Conservation (phyloP, 1,284 basidiomycete genomes). For the Apiotrichum montevideense region DNA sequence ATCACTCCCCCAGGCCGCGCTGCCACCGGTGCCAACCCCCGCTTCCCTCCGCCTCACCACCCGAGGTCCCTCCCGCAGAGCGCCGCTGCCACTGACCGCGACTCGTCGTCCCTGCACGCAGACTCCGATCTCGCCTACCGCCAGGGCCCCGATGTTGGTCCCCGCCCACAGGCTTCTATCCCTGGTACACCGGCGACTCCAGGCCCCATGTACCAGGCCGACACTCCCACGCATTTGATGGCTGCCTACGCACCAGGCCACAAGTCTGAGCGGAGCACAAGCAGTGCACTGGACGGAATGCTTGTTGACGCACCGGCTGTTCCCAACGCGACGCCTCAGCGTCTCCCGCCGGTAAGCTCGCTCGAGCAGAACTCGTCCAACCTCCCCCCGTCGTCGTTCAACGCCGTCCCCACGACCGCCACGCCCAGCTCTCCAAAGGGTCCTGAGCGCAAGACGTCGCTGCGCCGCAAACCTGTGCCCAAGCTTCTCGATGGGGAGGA, state of each 20-base stretch:
- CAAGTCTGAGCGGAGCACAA: neutral
- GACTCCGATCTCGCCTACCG: too few relatives aligned
- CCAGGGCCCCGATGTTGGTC: neutral
- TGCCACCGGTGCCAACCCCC: neutral
- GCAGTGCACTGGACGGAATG: neutral
- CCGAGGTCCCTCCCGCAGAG: neutral
- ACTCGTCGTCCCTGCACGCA: neutral
- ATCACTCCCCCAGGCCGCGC: neutral
- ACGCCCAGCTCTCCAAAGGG: neutral
- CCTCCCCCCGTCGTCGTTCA: constrained; percentile 1
- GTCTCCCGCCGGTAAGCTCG: too few relatives aligned
- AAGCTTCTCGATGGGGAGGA: constrained; percentile 3
- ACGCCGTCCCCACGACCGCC: neutral
- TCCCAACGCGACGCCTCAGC: neutral
- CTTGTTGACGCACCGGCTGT: neutral
- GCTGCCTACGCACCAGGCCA: neutral
- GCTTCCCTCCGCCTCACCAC: neutral
- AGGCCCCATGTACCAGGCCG: neutral
- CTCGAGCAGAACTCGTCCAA: neutral
- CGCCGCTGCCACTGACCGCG: neutral
- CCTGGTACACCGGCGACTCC: neutral
- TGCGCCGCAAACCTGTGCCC: constrained; percentile 21
- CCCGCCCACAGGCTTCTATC: neutral
- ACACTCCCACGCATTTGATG: neutral
- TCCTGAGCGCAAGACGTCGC: constrained; percentile 12